These are phyloP conservation scores for Candolleomyces eurysporus DNA, from an alignment of 768 basidiomycete species.

Conservation along the genomic window DNA sequence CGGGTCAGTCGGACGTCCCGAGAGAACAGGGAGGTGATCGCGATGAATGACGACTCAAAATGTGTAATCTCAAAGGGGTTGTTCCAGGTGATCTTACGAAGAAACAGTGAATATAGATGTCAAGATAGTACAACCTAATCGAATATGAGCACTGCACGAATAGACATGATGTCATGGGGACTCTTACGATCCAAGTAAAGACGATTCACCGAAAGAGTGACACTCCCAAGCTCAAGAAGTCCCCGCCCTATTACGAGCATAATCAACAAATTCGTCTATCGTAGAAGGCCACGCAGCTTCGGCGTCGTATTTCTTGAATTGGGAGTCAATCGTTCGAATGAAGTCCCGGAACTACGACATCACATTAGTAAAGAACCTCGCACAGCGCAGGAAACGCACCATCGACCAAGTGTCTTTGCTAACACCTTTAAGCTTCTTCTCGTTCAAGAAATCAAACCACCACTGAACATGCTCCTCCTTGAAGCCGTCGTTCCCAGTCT, in stretches of 20 bases:
- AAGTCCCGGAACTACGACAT: slow-evolving; percentile 71
- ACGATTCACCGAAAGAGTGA: too few species aligned
- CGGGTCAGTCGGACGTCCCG: too few species aligned
- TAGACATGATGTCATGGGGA: too few species aligned
- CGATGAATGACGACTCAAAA: too few species aligned
- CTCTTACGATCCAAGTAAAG: too few species aligned
- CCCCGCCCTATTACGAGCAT: slow-evolving; percentile 45
- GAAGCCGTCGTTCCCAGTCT: slow-evolving; percentile 52
- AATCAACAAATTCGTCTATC: slow-evolving; percentile 82
- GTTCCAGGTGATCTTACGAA: too few species aligned
- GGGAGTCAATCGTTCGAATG: slow-evolving; percentile 68
- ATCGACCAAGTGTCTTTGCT: slow-evolving; percentile 90
- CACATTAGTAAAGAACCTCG: slow-evolving; percentile 2
- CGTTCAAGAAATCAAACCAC: slow-evolving; percentile 79
- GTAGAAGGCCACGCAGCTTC: slow-evolving; percentile 88
- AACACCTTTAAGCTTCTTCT: slow-evolving; percentile 69
- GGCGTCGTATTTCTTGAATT: slow-evolving; percentile 70
- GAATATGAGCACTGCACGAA: too few species aligned
- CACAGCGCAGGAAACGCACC: slow-evolving; percentile 41
- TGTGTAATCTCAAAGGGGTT: too few species aligned
- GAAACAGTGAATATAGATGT: too few species aligned
- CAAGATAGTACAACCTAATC: too few species aligned
- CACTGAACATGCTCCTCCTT: slow-evolving; percentile 55
- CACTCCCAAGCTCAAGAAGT: neutral
- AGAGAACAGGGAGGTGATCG: too few species aligned